A percentile compares a stretch with the other conserved stretches of the same genome.
Conservation (phyloP, 2,329 filamentous ascomycete species). For the Epicoccum nigrum region DNA sequence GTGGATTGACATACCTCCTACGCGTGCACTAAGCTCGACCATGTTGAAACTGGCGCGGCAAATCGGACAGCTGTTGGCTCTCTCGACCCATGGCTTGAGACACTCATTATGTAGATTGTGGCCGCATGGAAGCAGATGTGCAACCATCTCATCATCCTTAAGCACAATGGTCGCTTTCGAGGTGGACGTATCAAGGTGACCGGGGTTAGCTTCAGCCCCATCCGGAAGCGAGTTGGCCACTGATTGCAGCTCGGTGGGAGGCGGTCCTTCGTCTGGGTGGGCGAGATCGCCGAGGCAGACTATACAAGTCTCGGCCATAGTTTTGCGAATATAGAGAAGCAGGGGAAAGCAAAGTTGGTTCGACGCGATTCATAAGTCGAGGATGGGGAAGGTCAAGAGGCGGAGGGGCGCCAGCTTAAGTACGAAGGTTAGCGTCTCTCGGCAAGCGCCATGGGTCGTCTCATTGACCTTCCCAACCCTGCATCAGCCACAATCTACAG, state of each 20-base stretch:
- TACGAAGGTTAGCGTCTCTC: constrained; percentile 28
- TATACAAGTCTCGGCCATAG: constrained; percentile 72
- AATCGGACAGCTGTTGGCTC: constrained; percentile 97
- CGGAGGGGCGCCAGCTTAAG: constrained; percentile 33
- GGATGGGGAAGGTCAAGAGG: constrained; percentile 40
- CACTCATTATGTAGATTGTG: constrained; percentile 94
- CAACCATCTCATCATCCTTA: constrained; percentile 60
- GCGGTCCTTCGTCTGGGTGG: constrained; percentile 57
- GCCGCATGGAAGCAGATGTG: constrained; percentile 75
- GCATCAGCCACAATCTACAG: constrained; percentile 31
- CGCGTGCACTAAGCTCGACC: constrained; percentile 79
- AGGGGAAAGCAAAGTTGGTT: constrained; percentile 28
- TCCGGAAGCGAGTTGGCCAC: constrained; percentile 35
- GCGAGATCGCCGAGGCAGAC: constrained; percentile 74
- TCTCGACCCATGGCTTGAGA: constrained; percentile 90
- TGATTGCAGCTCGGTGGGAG: constrained; percentile 34
- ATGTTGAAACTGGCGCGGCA: constrained; percentile 90
- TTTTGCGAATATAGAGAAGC: constrained; percentile 25
- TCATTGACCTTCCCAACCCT: constrained; percentile 17
- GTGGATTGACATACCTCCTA: constrained; percentile 69
- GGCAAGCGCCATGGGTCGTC: constrained; percentile 15
- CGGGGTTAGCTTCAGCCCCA: constrained; percentile 34
- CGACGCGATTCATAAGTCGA: constrained; percentile 45
- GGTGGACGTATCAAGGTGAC: constrained; percentile 21
- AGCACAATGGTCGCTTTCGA: constrained; percentile 36